Evolutionary conservation across 768 basidiomycete genomes (phyloP).

Genomic region (Gautieria morchelliformis): DNA sequence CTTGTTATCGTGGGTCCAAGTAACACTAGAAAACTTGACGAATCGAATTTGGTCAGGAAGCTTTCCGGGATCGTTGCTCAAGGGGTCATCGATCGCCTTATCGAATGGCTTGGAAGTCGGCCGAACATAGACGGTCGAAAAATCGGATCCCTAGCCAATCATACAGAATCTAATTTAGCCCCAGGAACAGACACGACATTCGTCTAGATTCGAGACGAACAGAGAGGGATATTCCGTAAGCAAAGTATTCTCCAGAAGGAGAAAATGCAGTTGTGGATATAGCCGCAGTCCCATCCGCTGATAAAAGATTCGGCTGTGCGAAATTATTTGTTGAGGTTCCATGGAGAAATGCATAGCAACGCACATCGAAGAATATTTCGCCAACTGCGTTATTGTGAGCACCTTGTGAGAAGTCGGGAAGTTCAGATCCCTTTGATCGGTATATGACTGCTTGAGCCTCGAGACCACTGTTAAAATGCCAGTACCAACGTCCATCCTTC

Average conservation of each 20-base stretch:
- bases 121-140: conserved; percentile 59
- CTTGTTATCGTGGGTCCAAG: conserved; percentile 70
- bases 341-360: neutral
- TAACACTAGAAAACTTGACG: conserved; percentile 66
- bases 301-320: conserved; percentile 58
- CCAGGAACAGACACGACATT: conserved; percentile 6
- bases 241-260: conserved; percentile 56
- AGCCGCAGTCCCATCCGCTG: conserved; percentile 63
- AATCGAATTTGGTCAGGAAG: conserved; percentile 60
- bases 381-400: conserved; percentile 32
- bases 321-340: neutral
- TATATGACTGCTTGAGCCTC: conserved; percentile 62
- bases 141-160: conserved; percentile 55
- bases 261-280: conserved; percentile 54
- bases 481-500: conserved; percentile 69
- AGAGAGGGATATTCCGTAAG: conserved; percentile 67
- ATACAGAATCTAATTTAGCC: neutral
- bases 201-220: conserved; percentile 28
- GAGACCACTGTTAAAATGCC: conserved; percentile 71
- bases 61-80: conserved; percentile 40
- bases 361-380: conserved; percentile 74
- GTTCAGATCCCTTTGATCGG: conserved; percentile 41
- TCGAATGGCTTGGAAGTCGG: conserved; percentile 51
- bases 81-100: conserved; percentile 36
- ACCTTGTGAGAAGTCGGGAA: conserved; percentile 43